Conservation (phyloP, 2,329 filamentous ascomycete genomes). For the Colletotrichum sp. region DNA sequence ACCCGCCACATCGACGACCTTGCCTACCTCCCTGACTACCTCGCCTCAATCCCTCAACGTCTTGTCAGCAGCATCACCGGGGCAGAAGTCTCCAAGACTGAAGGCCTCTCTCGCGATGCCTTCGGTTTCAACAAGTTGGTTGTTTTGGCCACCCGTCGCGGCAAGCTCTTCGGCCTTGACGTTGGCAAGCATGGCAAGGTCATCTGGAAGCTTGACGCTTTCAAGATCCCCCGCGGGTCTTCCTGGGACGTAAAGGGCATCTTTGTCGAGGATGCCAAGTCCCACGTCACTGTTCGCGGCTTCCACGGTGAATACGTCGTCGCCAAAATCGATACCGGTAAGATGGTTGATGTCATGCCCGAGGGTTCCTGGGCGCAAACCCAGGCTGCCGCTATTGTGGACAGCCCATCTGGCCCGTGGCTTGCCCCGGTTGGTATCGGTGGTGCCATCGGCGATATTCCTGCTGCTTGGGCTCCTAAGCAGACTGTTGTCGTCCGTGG, state of each 20-base stretch:
- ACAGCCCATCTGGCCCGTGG: constrained; percentile 56
- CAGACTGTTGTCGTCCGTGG: constrained; percentile 61
- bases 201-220: constrained; percentile 75
- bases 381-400: constrained; percentile 51
- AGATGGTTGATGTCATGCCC: constrained; percentile 48
- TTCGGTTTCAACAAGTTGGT: constrained; percentile 92
- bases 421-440: constrained; percentile 57
- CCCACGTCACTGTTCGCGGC: constrained; percentile 63
- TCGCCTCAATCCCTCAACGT: constrained; percentile 71
- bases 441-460: constrained; percentile 53
- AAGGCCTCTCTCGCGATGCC: constrained; percentile 66
- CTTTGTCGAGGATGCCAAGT: constrained; percentile 61
- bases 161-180: constrained; percentile 81
- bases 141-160: constrained; percentile 79
- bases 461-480: constrained; percentile 50
- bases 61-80: constrained; percentile 70
- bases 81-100: constrained; percentile 50
- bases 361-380: constrained; percentile 43
- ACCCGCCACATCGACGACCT: constrained; percentile 83
- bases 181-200: constrained; percentile 75
- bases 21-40: constrained; percentile 74
- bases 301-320: constrained; percentile 66
- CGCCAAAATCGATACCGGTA: constrained; percentile 59
- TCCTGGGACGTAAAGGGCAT: constrained; percentile 74
- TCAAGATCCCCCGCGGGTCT: constrained; percentile 58